Conservation (phyloP, 768 basidiomycete genomes). For the Crepidotus variabilis region DNA sequence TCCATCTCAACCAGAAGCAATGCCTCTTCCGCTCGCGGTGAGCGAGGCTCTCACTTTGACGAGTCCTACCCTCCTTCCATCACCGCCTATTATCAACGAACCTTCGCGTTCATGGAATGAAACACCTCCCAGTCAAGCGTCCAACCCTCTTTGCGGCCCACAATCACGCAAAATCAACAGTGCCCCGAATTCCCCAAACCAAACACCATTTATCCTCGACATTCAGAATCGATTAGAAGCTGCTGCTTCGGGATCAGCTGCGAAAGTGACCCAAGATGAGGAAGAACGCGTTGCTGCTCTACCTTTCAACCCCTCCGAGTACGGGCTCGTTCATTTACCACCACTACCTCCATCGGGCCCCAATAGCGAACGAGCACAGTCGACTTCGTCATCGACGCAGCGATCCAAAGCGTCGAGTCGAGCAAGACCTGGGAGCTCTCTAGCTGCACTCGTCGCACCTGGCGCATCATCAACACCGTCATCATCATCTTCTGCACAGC, state of each 20-base stretch:
- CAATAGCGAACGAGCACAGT: constrained; percentile 14
- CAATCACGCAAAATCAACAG: not conserved
- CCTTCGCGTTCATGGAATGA: constrained; percentile 2
- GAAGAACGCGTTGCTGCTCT: constrained; percentile 10
- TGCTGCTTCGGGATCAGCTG: not conserved
- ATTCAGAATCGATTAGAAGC: not conserved
- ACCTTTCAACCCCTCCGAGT: constrained; percentile 37
- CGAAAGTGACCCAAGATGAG: not conserved
- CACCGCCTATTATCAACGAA: constrained; percentile 2
- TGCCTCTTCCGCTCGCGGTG: constrained; percentile 12
- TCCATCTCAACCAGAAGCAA: not conserved
- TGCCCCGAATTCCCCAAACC: not conserved
- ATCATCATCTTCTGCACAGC: not conserved
- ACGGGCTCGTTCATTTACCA: constrained; percentile 38
- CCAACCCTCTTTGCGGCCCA: not conserved
- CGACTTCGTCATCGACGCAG: constrained; percentile 7
- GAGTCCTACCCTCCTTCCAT: constrained; percentile 11
- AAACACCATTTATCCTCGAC: not conserved
- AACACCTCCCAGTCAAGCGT: not conserved
- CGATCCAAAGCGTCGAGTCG: constrained; percentile 1
- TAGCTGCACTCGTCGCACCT: not conserved
- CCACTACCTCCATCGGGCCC: constrained; percentile 22
- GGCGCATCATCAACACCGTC: not conserved
- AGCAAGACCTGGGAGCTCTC: constrained; percentile 1
- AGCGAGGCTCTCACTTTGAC: constrained; percentile 8